A percentile compares a stretch with the other conserved stretches of the same genome.
These are phyloP conservation scores for Osmanthus fragrans DNA, from an alignment of 257 asterid species.

Conservation along the genomic window DNA sequence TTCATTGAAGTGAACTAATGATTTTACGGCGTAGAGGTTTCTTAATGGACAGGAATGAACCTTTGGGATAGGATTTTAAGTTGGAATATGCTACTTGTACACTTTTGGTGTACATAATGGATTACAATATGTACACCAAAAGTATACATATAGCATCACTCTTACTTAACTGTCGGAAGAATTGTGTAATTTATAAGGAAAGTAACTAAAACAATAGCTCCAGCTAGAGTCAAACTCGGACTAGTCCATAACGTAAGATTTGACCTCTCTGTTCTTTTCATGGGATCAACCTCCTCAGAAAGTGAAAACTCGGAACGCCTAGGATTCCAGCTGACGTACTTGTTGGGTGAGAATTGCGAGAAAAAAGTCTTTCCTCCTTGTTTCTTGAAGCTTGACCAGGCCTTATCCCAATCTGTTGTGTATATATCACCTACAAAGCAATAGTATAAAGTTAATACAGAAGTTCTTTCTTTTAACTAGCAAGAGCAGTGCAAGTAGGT, in stretches of 20 bases:
- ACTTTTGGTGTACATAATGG: too few species aligned
- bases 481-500: background rate
- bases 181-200: conserved; percentile 71
- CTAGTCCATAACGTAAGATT: conserved; percentile 90
- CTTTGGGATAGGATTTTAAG: too few species aligned
- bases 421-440: conserved; percentile 53
- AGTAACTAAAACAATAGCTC: conserved; percentile 67
- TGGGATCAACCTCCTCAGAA: conserved; percentile 93
- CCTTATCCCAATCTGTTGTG: conserved; percentile 93
- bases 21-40: conserved; percentile 27
- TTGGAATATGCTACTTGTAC: too few species aligned
- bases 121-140: too few species aligned
- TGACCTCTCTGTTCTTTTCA: conserved; percentile 81
- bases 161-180: conserved; percentile 60
- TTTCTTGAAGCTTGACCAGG: conserved; percentile 84
- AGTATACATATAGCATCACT: too few species aligned
- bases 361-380: conserved; percentile 71
- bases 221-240: conserved; percentile 64
- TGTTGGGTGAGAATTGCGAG: conserved; percentile 68
- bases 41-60: background rate
- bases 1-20: conserved; percentile 1
- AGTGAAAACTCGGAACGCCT: conserved; percentile 71
- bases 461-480: background rate
- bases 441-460: background rate
- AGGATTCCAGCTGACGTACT: conserved; percentile 96